Percentiles rank a stretch among this genome's conserved stretches.
phyloP scores from a whole-genome alignment of 1,284 basidiomycete genomes.

The Mycena sp. region DNA sequence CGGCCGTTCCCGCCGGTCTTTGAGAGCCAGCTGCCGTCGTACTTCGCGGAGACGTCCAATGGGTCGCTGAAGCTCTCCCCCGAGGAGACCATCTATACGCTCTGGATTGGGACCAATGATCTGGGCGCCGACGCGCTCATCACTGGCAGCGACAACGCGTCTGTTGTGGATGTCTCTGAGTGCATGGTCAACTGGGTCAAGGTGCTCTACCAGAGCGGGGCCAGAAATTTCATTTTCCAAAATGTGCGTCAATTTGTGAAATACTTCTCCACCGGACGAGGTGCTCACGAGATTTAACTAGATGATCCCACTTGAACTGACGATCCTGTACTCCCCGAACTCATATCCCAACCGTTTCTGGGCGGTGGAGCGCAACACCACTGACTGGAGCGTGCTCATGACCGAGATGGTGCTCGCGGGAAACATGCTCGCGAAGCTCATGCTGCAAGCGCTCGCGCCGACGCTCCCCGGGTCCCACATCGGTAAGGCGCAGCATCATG shows the following conservation, averaged over 20 bases:
- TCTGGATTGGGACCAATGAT: constrained; percentile 60
- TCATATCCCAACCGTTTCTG: constrained; percentile 56
- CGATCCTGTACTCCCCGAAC: constrained; percentile 50
- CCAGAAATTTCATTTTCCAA: constrained; percentile 56
- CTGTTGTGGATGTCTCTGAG: constrained; percentile 49
- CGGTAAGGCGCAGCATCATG: constrained; percentile 29
- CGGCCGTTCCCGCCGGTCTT: constrained; percentile 53
- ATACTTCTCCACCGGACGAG: neutral
- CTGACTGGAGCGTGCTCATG: constrained; percentile 59
- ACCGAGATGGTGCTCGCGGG: constrained; percentile 53
- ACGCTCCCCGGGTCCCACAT: constrained; percentile 44
- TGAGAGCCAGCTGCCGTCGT: constrained; percentile 52
- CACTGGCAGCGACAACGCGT: constrained; percentile 45
- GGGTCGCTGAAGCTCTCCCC: constrained; percentile 41
- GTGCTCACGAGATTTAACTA: constrained; percentile 35
- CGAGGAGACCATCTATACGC: constrained; percentile 50
- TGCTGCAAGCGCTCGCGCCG: constrained; percentile 51
- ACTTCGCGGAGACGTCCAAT: constrained; percentile 41
- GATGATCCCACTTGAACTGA: constrained; percentile 60
- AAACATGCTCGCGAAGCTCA: constrained; percentile 52
- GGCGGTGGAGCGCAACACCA: constrained; percentile 53
- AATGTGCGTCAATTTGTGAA: constrained; percentile 44
- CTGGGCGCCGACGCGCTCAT: constrained; percentile 50
- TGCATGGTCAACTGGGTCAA: constrained; percentile 57
- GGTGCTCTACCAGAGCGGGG: constrained; percentile 49